These are phyloP conservation scores for Panicum miliaceum DNA, from an alignment of 176 grass and related monocot genomes.

Conservation along the genomic window DNA sequence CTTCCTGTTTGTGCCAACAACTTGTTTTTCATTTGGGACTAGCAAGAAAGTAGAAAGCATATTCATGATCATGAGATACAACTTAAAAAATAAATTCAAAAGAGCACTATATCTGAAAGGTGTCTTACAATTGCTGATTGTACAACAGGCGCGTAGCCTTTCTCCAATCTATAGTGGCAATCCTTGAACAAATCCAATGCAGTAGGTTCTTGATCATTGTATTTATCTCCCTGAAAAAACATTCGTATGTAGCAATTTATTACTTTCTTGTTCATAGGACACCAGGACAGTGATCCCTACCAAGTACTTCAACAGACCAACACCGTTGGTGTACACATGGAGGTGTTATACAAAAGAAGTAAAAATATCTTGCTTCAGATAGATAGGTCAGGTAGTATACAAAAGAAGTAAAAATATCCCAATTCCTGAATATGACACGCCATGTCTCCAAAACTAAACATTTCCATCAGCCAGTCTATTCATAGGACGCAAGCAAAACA, in stretches of 20 bases:
- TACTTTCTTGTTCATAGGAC: no score
- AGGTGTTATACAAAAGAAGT: no score
- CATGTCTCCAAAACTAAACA: not conserved
- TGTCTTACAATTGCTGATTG: conserved; percentile 10
- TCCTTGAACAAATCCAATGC: no score
- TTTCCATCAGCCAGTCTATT: not conserved
- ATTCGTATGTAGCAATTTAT: no score
- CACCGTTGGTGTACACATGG: no score
- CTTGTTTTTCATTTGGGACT: not conserved
- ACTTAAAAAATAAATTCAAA: not conserved
- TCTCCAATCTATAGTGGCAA: not conserved
- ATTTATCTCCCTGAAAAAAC: no score
- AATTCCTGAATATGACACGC: not conserved
- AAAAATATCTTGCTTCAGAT: conserved; percentile 33
- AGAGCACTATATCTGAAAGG: not conserved
- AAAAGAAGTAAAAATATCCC: conserved; percentile 2
- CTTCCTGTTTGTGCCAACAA: not conserved
- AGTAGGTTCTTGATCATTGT: no score
- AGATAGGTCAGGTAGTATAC: not conserved
- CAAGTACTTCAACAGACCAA: no score
- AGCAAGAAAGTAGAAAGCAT: not conserved
- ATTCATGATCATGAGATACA: not conserved
- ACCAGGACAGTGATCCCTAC: no score
- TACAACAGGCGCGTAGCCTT: not conserved
- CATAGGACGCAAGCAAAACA: not conserved